Conservation (phyloP, 129 eudicot species). For the Kitagawia praeruptora region DNA sequence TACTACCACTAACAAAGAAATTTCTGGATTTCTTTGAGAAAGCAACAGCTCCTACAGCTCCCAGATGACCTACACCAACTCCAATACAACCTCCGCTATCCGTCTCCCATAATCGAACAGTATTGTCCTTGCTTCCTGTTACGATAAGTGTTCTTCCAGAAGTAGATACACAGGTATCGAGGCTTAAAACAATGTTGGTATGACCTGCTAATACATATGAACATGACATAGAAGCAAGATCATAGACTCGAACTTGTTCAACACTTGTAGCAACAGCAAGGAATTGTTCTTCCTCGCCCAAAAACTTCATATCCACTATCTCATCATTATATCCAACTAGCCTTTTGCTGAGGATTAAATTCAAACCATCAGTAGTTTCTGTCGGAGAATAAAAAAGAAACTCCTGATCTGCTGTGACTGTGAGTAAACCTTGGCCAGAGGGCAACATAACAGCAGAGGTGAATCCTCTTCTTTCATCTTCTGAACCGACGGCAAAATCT, state of each 20-base stretch:
- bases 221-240: slow-evolving; percentile 84
- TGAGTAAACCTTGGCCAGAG: slow-evolving; percentile 62
- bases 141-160: slow-evolving; percentile 79
- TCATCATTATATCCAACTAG: slow-evolving; percentile 90
- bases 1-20: slow-evolving; percentile 83
- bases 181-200: slow-evolving; percentile 66
- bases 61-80: slow-evolving; percentile 82
- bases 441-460: slow-evolving; percentile 79
- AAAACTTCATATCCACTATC: slow-evolving; percentile 84
- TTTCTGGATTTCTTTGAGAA: slow-evolving; percentile 57
- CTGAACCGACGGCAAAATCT: slow-evolving; percentile 57
- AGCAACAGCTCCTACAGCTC: slow-evolving; percentile 91
- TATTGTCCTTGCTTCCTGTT: slow-evolving; percentile 96
- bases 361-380: slow-evolving; percentile 40
- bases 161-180: slow-evolving; percentile 67
- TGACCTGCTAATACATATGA: slow-evolving; percentile 89
- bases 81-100: slow-evolving; percentile 48
- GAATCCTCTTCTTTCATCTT: slow-evolving; percentile 70
- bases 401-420: slow-evolving; percentile 92
- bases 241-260: slow-evolving; percentile 93
- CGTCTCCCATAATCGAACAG: slow-evolving; percentile 83
- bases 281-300: slow-evolving; percentile 75
- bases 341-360: slow-evolving; percentile 48
- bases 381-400: slow-evolving; percentile 57
- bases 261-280: slow-evolving; percentile 97